These are phyloP conservation scores for Alternaria brassicicola DNA, from an alignment of 2,329 filamentous ascomycete species.

Conservation along the genomic window DNA sequence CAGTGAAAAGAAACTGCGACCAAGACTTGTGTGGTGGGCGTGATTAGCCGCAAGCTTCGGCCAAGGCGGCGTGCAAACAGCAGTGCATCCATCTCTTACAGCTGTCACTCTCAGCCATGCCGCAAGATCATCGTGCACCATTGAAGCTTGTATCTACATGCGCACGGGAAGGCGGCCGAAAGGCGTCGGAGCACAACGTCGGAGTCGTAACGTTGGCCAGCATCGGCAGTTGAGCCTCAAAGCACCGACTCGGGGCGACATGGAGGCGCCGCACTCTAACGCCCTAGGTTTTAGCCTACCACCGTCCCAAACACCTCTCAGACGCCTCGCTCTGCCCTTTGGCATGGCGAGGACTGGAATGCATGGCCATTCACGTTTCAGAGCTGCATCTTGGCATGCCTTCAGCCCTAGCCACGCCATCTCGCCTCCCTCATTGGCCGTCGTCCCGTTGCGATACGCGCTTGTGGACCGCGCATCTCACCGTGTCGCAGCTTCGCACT, in stretches of 20 bases:
- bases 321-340: constrained; percentile 31
- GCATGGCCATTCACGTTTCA: constrained; percentile 42
- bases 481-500: constrained; percentile 41
- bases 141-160: constrained; percentile 7
- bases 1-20: neutral
- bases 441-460: constrained; percentile 39
- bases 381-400: constrained; percentile 14
- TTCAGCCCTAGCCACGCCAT: constrained; percentile 23
- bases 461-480: constrained; percentile 32
- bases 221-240: constrained; percentile 11
- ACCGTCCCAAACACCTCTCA: constrained; percentile 37
- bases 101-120: constrained; percentile 25
- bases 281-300: constrained; percentile 26
- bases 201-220: neutral
- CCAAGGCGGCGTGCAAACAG: constrained; percentile 9
- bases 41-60: neutral
- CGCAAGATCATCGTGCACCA: constrained; percentile 9
- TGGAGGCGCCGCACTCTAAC: constrained; percentile 31
- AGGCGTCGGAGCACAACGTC: constrained; percentile 4
- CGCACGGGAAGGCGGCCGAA: constrained; percentile 8
- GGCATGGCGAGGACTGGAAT: constrained; percentile 26
- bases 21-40: neutral
- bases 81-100: constrained; percentile 15
- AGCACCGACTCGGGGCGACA: constrained; percentile 4
- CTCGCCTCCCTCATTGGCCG: constrained; percentile 35